Percentiles rank a stretch among this genome's conserved stretches.
Conservation (phyloP, 257 asterid species). For the Nicotiana knightiana region DNA sequence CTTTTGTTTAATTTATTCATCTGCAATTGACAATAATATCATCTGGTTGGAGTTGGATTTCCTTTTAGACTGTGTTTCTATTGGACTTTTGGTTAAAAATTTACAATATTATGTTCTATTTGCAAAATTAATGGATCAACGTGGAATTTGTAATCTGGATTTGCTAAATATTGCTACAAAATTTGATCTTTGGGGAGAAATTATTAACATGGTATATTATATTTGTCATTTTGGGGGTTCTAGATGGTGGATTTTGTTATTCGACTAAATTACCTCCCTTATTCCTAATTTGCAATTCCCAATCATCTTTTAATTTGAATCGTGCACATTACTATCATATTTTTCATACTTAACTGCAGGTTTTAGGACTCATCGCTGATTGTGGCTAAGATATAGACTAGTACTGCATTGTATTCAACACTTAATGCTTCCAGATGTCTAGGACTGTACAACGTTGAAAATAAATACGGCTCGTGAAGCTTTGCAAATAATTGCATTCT, state of each 20-base stretch:
- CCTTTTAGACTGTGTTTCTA: not conserved
- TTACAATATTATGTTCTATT: not conserved
- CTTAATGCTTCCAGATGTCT: constrained; percentile 29
- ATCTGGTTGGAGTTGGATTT: not conserved
- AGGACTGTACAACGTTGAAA: constrained; percentile 35
- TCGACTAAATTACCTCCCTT: too few species aligned
- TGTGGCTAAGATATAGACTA: constrained; percentile 47
- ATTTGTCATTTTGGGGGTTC: not conserved
- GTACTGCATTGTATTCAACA: constrained; percentile 44
- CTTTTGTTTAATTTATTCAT: not conserved
- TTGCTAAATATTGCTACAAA: not conserved
- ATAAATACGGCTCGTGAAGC: constrained; percentile 42
- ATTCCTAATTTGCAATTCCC: too few species aligned
- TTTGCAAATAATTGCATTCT: constrained; percentile 45
- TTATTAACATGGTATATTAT: not conserved
- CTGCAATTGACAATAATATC: not conserved
- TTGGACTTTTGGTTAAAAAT: not conserved
- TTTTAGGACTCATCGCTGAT: constrained; percentile 58
- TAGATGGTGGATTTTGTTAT: not conserved
- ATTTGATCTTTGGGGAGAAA: not conserved
- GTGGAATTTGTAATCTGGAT: not conserved
- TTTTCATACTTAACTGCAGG: constrained; percentile 71
- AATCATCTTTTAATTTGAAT: too few species aligned
- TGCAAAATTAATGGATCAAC: not conserved
- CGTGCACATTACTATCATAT: constrained; percentile 41